Evolutionary conservation across 306 rosid genomes (phyloP).

Genomic region (Vigna hirtella): DNA sequence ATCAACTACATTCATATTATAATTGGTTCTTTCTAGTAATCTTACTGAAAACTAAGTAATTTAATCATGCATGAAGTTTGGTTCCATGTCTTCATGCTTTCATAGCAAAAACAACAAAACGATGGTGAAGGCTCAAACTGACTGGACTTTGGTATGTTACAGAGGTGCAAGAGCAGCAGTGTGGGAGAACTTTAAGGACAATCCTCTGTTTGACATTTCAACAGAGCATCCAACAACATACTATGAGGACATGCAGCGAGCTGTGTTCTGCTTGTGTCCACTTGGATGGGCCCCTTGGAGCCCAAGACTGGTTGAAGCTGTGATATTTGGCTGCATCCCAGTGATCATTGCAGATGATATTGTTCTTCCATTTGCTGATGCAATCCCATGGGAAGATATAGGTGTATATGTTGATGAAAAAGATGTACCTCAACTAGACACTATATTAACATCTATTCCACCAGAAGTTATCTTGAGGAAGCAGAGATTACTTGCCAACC

Average conservation of each 20-base stretch:
- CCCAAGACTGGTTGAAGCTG: constrained; percentile 96
- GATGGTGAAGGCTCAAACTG: constrained; percentile 35
- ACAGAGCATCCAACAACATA: constrained; percentile 94
- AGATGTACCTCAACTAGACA: constrained; percentile 86
- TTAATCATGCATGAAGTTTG: constrained; percentile 16
- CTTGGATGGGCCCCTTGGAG: constrained; percentile 99
- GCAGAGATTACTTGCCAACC: constrained; percentile 95
- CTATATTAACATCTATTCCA: constrained; percentile 89
- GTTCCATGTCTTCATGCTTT: constrained; percentile 24
- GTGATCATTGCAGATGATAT: constrained; percentile 96
- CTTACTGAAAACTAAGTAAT: not conserved
- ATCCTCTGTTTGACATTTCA: constrained; percentile 95
- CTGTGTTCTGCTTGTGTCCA: constrained; percentile 93
- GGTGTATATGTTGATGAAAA: constrained; percentile 89
- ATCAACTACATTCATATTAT: constrained; percentile 16
- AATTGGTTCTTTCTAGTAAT: constrained; percentile 16
- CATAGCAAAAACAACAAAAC: not conserved
- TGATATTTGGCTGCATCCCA: constrained; percentile 96
- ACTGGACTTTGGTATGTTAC: constrained; percentile 34
- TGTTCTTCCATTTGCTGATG: constrained; percentile 96
- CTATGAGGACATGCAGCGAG: constrained; percentile 98
- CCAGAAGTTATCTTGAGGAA: constrained; percentile 83
- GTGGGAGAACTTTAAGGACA: constrained; percentile 98
- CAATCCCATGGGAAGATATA: constrained; percentile 98
- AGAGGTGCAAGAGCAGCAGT: constrained; percentile 98